Evolutionary conservation across 768 basidiomycete species (phyloP).

Genomic region (Chlorophyllum brunneum): DNA sequence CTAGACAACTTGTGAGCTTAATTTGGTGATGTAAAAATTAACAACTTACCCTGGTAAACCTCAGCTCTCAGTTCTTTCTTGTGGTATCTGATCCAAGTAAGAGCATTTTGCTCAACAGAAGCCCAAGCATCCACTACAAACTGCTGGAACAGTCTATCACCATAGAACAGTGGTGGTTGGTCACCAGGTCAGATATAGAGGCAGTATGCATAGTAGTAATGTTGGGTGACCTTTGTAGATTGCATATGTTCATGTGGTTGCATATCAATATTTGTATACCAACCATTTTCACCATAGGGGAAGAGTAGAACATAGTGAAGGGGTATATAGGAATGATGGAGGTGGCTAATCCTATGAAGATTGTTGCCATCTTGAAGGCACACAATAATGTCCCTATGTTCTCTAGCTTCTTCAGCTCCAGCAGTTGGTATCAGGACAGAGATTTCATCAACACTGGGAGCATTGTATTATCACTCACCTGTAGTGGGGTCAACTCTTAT

Average conservation of each 20-base stretch:
- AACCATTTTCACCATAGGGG: constrained; percentile 34
- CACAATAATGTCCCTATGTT: constrained; percentile 32
- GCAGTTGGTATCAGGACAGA: constrained; percentile 36
- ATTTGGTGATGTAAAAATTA: too few species aligned
- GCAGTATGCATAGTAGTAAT: not conserved
- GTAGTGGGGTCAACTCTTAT: constrained; percentile 16
- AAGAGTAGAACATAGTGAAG: constrained; percentile 44
- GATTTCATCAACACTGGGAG: constrained; percentile 33
- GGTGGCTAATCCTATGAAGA: constrained; percentile 28
- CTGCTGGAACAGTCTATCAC: constrained; percentile 39
- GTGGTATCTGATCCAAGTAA: constrained; percentile 31
- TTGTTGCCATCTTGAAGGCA: constrained; percentile 14
- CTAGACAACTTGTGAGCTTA: too few species aligned
- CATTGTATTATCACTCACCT: constrained; percentile 37
- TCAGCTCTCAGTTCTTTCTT: constrained; percentile 32
- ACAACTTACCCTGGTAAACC: constrained; percentile 18
- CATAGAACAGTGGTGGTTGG: constrained; percentile 27
- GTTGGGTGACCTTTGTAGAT: not conserved
- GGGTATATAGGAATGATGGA: constrained; percentile 29
- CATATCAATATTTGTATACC: constrained; percentile 40
- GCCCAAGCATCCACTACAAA: constrained; percentile 45
- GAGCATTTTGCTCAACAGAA: constrained; percentile 33
- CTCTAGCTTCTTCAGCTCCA: constrained; percentile 14
- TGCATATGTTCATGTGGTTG: constrained; percentile 29
- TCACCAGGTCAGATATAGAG: constrained; percentile 9